Evolutionary conservation across 192 early-diverging fungal species (phyloP), one percentile per base, ranked within the genome.

Genomic region (Coemansia asiatica): DNA sequence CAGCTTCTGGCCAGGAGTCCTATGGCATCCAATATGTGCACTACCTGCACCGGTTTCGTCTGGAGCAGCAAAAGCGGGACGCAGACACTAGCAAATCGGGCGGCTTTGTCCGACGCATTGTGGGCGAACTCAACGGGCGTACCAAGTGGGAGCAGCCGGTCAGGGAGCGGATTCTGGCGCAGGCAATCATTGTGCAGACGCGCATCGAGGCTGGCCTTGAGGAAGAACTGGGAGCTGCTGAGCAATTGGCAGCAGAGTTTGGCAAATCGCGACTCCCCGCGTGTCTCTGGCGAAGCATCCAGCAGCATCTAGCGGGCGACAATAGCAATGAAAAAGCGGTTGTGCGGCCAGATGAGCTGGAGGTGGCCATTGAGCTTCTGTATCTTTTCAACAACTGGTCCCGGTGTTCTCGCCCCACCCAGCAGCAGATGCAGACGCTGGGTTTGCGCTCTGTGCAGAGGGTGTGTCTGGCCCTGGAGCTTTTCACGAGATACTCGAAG

Each of bases 291-390:
- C 59, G 22, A 33, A 58, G 54, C 33, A 50, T 64, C 35, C 67
- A 68, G 35, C 15, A 1, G 9, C 66, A 68, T 22, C 38, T 68
- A 25, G 8, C 44, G 1, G 9, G 44, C 51, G 49, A 26, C 54
- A 54, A 38, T 35, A 51, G 44, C 19, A 27, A 46, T 27, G 27
- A 51, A 21, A 10, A 23, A 7, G 3, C 27, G 26, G 38, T 59
- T 10, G 72, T 64, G 46, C 29, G 48, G 8, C 44, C 60, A 19
- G 71, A 80, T 13, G 77, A 80, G 56, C 29, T 68, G 13, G 77
- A 80, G 50, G 67, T 74, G 18, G 72, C 77, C 0, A 53, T 71
- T 12, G 77, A 80, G 72, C 67, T 80, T 35, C 55, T 74, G 27
- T 80, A 33, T 55, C 46, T 80, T 23, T 71, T 80, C 15, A 35